These are phyloP conservation scores for Yamadazyma pseudoaaseri DNA, from an alignment of 1,139 yeast species.

Conservation along the genomic window DNA sequence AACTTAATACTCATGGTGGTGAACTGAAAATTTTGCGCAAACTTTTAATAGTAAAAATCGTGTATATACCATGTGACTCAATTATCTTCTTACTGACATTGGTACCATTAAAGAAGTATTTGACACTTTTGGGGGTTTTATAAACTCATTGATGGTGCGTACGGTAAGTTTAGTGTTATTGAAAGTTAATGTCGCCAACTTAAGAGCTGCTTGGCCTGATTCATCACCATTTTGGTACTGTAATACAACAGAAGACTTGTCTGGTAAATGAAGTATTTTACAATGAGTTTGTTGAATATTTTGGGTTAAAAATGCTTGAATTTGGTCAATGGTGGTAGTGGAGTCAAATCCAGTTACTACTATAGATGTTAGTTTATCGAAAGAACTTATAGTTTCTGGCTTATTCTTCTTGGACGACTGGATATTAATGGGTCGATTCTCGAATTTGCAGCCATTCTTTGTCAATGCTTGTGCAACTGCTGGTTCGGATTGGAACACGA, in stretches of 20 bases:
- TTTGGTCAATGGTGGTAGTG: slow-evolving; percentile 44
- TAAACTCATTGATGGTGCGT: neutral
- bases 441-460: slow-evolving; percentile 33
- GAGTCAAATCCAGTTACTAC: slow-evolving; percentile 39
- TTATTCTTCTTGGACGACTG: slow-evolving; percentile 16
- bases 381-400: slow-evolving; percentile 15
- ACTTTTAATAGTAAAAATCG: slow-evolving; percentile 9
- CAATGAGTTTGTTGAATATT: slow-evolving; percentile 33
- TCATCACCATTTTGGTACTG: slow-evolving; percentile 46
- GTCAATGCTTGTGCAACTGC: slow-evolving; percentile 43
- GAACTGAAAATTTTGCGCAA: slow-evolving; percentile 4
- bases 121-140: slow-evolving; percentile 1
- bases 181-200: neutral
- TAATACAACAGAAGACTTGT: slow-evolving; percentile 39
- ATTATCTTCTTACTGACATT: slow-evolving; percentile 4
- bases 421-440: slow-evolving; percentile 45
- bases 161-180: neutral
- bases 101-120: slow-evolving; percentile 7
- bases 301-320: slow-evolving; percentile 29
- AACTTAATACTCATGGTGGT: slow-evolving; percentile 41
- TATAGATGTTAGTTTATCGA: slow-evolving; percentile 32
- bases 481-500: slow-evolving; percentile 38
- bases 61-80: slow-evolving; percentile 7
- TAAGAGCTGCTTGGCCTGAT: slow-evolving; percentile 53
- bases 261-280: slow-evolving; percentile 34